Conservation (phyloP, 495 filamentous ascomycete species). For the Apiosordaria backusii region DNA sequence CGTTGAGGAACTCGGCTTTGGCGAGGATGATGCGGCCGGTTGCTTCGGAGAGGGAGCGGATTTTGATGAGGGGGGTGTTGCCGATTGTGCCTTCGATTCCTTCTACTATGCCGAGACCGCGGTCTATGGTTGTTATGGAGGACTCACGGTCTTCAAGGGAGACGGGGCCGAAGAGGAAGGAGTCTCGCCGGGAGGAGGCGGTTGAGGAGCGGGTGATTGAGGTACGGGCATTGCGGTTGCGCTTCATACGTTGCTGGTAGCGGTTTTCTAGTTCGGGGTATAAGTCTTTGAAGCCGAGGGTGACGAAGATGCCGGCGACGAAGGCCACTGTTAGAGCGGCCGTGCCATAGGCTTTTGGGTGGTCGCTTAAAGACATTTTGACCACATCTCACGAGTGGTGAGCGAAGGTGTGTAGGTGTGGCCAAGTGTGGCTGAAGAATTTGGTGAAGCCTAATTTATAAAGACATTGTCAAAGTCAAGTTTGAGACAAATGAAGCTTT, state of each 20-base stretch:
- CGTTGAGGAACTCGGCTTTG: constrained; percentile 96
- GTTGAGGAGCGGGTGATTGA: background rate
- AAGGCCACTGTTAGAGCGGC: constrained; percentile 66
- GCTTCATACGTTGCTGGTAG: constrained; percentile 45
- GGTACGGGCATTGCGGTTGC: constrained; percentile 4
- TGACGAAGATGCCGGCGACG: constrained; percentile 64
- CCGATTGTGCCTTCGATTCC: constrained; percentile 93
- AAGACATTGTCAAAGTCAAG: background rate
- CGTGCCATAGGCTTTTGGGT: constrained; percentile 54
- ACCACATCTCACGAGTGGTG: background rate
- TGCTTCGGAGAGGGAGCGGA: constrained; percentile 84
- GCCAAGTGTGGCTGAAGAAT: background rate
- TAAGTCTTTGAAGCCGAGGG: constrained; percentile 69
- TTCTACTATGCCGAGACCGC: constrained; percentile 42
- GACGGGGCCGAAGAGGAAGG: constrained; percentile 43
- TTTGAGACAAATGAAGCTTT: background rate
- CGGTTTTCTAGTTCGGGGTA: constrained; percentile 65
- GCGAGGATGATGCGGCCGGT: constrained; percentile 90
- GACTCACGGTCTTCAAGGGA: constrained; percentile 51
- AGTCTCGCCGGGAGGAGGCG: constrained; percentile 26
- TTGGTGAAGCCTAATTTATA: background rate
- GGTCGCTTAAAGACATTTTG: constrained; percentile 51
- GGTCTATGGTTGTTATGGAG: constrained; percentile 14
- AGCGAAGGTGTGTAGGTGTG: background rate
- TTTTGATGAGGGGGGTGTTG: constrained; percentile 84